Percentiles rank a stretch among this genome's conserved stretches.
These are phyloP conservation scores for Wickerhamiella vanderwaltii DNA, from an alignment of 805 yeast genomes.

Conservation along the genomic window DNA sequence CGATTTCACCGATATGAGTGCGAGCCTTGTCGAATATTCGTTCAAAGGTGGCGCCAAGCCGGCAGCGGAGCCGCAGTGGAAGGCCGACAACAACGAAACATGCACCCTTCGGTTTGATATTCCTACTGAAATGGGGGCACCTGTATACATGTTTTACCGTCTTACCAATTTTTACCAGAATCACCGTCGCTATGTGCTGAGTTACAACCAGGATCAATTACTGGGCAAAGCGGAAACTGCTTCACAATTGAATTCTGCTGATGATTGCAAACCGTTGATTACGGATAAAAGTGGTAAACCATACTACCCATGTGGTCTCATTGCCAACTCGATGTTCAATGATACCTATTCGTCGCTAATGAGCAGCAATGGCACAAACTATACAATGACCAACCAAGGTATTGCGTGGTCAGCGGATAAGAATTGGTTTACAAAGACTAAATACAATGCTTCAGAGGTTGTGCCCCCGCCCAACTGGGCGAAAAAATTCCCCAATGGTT, in stretches of 20 bases:
- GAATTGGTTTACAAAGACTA: conserved; percentile 57
- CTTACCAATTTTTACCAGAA: conserved; percentile 88
- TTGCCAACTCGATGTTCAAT: conserved; percentile 85
- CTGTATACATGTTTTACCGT: conserved; percentile 68
- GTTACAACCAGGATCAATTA: conserved; percentile 69
- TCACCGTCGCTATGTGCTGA: conserved; percentile 84
- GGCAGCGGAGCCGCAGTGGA: conserved; percentile 50
- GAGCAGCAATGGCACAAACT: conserved; percentile 26
- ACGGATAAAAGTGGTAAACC: conserved; percentile 37
- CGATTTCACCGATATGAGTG: conserved; percentile 43
- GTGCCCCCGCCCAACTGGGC: conserved; percentile 95
- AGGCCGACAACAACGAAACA: conserved; percentile 32
- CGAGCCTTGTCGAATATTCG: conserved; percentile 44
- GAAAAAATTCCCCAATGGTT: conserved; percentile 69
- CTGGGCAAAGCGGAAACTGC: conserved; percentile 57
- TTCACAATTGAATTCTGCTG: conserved; percentile 36
- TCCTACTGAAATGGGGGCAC: conserved; percentile 57
- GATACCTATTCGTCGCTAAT: conserved; percentile 53
- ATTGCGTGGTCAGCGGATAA: conserved; percentile 83
- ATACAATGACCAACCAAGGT: conserved; percentile 38
- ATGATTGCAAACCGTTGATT: conserved; percentile 53
- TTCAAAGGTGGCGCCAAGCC: conserved; percentile 38
- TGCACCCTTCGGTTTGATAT: conserved; percentile 64
- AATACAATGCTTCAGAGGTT: conserved; percentile 53
- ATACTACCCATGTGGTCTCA: conserved; percentile 87